These are phyloP conservation scores for Colletotrichum horii DNA, from an alignment of 2,329 filamentous ascomycete genomes.

Conservation along the genomic window DNA sequence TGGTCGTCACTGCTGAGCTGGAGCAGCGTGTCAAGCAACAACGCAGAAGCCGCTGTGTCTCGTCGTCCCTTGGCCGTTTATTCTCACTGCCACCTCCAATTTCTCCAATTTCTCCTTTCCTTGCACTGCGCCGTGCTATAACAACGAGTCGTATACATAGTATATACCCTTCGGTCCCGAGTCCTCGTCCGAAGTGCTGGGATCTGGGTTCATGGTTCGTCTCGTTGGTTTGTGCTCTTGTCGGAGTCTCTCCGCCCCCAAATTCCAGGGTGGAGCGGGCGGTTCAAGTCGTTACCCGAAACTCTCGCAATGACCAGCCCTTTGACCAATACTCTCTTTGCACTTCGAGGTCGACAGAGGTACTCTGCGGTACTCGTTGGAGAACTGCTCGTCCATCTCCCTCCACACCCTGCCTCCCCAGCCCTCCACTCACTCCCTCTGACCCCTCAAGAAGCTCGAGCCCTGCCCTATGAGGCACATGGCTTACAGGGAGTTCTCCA, in stretches of 20 bases:
- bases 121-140: neutral
- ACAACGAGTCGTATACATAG: neutral
- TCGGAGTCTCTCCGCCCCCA: conserved; percentile 15
- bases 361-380: neutral
- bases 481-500: neutral
- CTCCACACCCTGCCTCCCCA: neutral
- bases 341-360: neutral
- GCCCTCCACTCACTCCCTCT: neutral
- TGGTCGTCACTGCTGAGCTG: neutral
- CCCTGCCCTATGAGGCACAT: conserved; percentile 14
- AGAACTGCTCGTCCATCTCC: neutral
- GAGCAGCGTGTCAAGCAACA: neutral
- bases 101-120: neutral
- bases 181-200: conserved; percentile 4
- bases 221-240: neutral
- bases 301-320: conserved; percentile 12
- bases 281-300: conserved; percentile 18
- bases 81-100: neutral
- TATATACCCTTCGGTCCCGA: conserved; percentile 5
- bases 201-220: neutral
- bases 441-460: neutral
- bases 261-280: conserved; percentile 1
- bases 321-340: neutral
- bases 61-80: neutral
- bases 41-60: neutral